These are phyloP conservation scores for Lodderomyces margitis DNA, from an alignment of 1,139 yeast genomes.

Conservation along the genomic window DNA sequence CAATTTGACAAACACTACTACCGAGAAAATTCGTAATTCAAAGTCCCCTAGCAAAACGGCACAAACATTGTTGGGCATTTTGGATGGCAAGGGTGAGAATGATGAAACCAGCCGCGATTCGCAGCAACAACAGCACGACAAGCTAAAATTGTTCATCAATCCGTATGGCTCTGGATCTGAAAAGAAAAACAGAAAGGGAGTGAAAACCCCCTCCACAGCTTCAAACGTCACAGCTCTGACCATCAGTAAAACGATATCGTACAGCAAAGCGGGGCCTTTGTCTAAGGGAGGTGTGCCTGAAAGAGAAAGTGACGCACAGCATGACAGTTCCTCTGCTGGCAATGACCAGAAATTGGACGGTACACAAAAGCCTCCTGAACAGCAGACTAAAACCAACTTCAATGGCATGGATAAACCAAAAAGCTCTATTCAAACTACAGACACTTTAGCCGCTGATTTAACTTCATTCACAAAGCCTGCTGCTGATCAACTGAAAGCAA, in stretches of 20 bases:
- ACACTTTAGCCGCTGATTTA: neutral
- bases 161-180: conserved; percentile 14
- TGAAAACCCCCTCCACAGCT: neutral
- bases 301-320: conserved; percentile 14
- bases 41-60: conserved; percentile 61
- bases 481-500: neutral
- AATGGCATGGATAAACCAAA: neutral
- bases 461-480: neutral
- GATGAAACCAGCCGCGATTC: conserved; percentile 5
- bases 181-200: neutral
- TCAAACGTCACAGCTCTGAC: conserved; percentile 32
- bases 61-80: conserved; percentile 57
- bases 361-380: too few relatives aligned
- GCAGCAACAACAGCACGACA: conserved; percentile 11
- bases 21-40: conserved; percentile 7
- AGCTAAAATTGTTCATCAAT: conserved; percentile 13
- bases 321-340: neutral
- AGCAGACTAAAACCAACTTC: neutral
- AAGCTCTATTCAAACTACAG: neutral
- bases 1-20: neutral
- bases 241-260: conserved; percentile 36
- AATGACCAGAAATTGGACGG: too few relatives aligned
- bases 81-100: conserved; percentile 39
- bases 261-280: conserved; percentile 31
- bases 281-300: conserved; percentile 11